phyloP scores from a whole-genome alignment of 2,329 filamentous ascomycete genomes.

The Gyromitra esculenta region DNA sequence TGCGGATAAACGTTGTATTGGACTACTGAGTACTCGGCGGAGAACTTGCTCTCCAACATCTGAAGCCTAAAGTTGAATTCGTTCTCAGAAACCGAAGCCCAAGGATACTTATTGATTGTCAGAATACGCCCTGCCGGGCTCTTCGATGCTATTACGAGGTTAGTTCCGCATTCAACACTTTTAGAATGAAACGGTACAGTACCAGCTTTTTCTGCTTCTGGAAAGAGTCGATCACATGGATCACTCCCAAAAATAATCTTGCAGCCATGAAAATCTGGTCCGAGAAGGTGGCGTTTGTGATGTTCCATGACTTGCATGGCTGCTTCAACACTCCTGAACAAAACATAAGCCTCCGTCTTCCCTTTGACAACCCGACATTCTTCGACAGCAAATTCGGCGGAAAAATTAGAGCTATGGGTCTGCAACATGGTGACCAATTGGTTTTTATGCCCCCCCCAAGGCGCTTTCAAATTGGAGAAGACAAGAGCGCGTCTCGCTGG shows the following conservation, averaged over 20 bases:
- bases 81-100: not conserved
- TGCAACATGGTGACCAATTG: not conserved
- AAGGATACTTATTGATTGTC: not conserved
- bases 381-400: not conserved
- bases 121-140: not conserved
- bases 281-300: constrained; percentile 5
- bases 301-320: constrained; percentile 7
- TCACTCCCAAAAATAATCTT: constrained; percentile 5
- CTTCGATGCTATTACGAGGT: not conserved
- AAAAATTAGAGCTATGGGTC: not conserved
- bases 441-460: not conserved
- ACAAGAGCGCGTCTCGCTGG: constrained; percentile 1
- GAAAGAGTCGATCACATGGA: not conserved
- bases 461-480: not conserved
- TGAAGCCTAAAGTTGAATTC: constrained; percentile 1
- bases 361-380: not conserved
- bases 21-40: not conserved
- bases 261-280: not conserved
- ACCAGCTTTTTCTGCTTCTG: not conserved
- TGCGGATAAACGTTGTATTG: not conserved
- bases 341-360: not conserved
- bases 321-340: constrained; percentile 13
- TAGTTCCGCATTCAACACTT: not conserved
- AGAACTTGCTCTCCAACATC: not conserved
- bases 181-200: not conserved